Conservation (phyloP, 164 flowering plant species). For the Protea cynaroides region DNA sequence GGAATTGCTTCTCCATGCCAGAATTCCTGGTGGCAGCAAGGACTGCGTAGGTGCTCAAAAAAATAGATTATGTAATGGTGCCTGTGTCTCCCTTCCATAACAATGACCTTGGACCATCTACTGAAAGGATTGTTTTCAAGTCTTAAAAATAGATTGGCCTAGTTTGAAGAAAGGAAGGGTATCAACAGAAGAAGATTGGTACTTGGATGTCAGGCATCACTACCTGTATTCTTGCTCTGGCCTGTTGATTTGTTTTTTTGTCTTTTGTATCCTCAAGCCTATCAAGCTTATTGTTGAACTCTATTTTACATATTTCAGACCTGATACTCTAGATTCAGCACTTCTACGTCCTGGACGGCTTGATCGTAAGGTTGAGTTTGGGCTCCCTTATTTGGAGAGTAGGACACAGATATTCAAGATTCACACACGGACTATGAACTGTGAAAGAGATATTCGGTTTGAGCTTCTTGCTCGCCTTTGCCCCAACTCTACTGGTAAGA, state of each 20-base stretch:
- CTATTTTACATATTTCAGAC: conserved; percentile 38
- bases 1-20: too few species aligned
- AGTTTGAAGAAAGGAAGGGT: too few species aligned
- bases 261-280: too few species aligned
- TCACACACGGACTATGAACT: conserved; percentile 95
- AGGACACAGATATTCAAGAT: conserved; percentile 95
- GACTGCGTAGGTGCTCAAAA: too few species aligned
- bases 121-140: too few species aligned
- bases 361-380: conserved; percentile 96
- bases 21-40: too few species aligned
- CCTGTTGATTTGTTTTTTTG: neutral
- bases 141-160: too few species aligned
- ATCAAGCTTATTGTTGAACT: neutral
- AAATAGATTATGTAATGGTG: too few species aligned
- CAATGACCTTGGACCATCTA: too few species aligned
- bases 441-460: conserved; percentile 91
- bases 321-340: conserved; percentile 95
- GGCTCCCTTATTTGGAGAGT: conserved; percentile 92
- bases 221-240: neutral
- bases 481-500: conserved; percentile 93
- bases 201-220: too few species aligned
- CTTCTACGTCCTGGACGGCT: conserved; percentile 89
- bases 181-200: too few species aligned
- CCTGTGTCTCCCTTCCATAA: too few species aligned
- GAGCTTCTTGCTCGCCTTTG: conserved; percentile 96